A percentile compares a stretch with the other conserved stretches of the same genome.
phyloP scores from a whole-genome alignment of 2,329 filamentous ascomycete species.

The Monilinia aucupariae region DNA sequence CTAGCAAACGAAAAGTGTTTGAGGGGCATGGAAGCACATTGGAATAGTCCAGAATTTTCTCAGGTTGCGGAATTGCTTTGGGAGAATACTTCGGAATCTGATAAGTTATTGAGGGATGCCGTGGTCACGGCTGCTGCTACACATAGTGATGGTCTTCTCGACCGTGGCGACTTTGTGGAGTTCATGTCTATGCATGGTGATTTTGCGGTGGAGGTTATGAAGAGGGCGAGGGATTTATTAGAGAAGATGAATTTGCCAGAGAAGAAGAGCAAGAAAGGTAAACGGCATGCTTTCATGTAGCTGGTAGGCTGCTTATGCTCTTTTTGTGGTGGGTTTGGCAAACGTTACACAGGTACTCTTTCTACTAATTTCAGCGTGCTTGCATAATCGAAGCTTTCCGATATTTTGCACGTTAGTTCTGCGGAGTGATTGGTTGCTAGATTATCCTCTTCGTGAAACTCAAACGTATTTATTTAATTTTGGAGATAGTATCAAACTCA shows the following conservation, averaged over 20 bases:
- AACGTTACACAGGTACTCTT: no score
- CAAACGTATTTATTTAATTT: no score
- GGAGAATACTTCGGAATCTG: constrained; percentile 17
- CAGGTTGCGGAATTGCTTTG: constrained; percentile 17
- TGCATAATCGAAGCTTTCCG: no score
- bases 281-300: neutral
- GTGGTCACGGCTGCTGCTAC: constrained; percentile 14
- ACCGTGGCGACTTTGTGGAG: constrained; percentile 18
- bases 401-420: no score
- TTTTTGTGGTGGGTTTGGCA: neutral
- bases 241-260: neutral
- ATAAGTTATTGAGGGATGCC: constrained; percentile 18
- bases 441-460: no score
- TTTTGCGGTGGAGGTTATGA: constrained; percentile 4
- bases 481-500: no score
- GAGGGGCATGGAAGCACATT: constrained; percentile 2
- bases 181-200: constrained; percentile 12
- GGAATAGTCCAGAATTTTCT: constrained; percentile 17
- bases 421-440: no score
- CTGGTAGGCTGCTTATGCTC: neutral
- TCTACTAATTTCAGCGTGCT: no score
- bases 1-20: constrained; percentile 20
- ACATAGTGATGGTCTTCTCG: constrained; percentile 15
- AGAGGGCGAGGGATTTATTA: neutral
- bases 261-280: neutral